Conservation (phyloP, 331 rosid species). For the Telfairia occidentalis region DNA sequence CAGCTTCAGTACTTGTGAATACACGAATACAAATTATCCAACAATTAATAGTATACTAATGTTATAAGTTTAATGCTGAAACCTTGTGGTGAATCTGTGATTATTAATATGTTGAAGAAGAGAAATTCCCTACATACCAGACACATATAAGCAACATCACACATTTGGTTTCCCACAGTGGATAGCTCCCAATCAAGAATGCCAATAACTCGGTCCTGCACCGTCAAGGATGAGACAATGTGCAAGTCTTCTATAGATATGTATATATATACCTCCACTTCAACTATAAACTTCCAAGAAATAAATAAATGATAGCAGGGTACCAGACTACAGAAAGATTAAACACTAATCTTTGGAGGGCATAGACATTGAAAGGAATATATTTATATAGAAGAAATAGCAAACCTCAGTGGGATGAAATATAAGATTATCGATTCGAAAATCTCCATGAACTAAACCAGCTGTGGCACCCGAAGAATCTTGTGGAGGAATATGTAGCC, state of each 20-base stretch:
- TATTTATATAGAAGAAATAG: conserved; percentile 15
- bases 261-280: neutral
- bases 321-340: neutral
- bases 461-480: conserved; percentile 59
- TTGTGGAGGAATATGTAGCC: conserved; percentile 58
- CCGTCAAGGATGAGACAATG: neutral
- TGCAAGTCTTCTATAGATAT: neutral
- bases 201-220: conserved; percentile 96
- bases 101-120: neutral
- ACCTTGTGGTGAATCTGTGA: neutral
- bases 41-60: neutral
- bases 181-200: conserved; percentile 97
- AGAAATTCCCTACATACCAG: conserved; percentile 36
- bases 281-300: neutral
- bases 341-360: neutral
- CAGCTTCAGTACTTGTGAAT: neutral
- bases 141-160: conserved; percentile 70
- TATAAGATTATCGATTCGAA: conserved; percentile 82
- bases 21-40: neutral
- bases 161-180: conserved; percentile 95
- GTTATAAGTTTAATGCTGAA: neutral
- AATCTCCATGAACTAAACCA: conserved; percentile 95
- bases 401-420: conserved; percentile 84
- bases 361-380: neutral
- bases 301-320: neutral